Base-by-base conservation (phyloP, 768 basidiomycete species). In the Suillus luteus region DNA sequence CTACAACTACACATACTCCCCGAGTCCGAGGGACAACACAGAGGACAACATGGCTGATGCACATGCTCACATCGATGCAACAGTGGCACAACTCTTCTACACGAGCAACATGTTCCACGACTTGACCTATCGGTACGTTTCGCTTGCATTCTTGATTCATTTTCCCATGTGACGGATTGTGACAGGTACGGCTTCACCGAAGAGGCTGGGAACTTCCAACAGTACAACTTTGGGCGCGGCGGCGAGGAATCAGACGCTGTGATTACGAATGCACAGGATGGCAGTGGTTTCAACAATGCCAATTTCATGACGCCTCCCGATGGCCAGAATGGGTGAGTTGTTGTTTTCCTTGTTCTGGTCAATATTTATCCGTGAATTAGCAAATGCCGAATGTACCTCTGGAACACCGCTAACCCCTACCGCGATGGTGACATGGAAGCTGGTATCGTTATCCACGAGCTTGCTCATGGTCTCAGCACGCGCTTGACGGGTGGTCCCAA, bases 381-480 rank as follows among this genome's bases (percentile, higher is more conserved):
- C 3, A 88, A 92, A 60, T 96, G 94, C 90, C 85, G 96, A 68
- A 98, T 96, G 95, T 96, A 96, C 78, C 81, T 95, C 54, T 99
- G 96, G 96, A 91, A 93, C 76, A 93, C 92, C 1, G 91, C 88
- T 9, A 80, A 85, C 27, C 96, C 96, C 3, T 98, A 90, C 80
- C 83, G 95, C 24, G 96, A 99, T 70, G 96, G 96, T 33, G 95
- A 97, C 69, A 82, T 98, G 44, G 96, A 99, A 76, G 93, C 94
- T 46, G 96, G 96, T 41, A 99, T 99, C 64, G 95, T 97, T 68
- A 95, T 98, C 63, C 94, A 95, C 76, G 93, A 96, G 76, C 72
- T 91, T 67, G 79, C 83, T 59, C 96, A 99, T 75, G 96, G 96
- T 64, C 79, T 98, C 55, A 94, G 92, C 72, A 99, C 95, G 3